These are phyloP conservation scores for Fomitopsis schrenkii DNA, from an alignment of 1,284 basidiomycete species.

Conservation along the genomic window DNA sequence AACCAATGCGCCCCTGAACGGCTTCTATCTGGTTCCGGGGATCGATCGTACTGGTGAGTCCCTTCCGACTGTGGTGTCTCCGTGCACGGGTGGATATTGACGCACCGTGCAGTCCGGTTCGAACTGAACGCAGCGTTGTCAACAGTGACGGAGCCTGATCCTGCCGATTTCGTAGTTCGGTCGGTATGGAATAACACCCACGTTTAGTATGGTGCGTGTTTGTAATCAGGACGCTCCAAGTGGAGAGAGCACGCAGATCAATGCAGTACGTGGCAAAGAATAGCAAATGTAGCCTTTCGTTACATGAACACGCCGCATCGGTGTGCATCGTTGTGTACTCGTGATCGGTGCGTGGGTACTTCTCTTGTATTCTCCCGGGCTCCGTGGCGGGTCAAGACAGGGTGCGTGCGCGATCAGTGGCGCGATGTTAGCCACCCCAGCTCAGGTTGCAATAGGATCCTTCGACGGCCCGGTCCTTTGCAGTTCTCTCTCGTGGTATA, in stretches of 20 bases:
- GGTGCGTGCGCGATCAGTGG: too few relatives aligned
- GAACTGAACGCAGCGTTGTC: slow-evolving; percentile 36
- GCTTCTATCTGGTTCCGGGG: slow-evolving; percentile 47
- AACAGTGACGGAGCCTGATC: slow-evolving; percentile 31
- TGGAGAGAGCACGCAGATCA: background rate
- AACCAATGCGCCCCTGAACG: slow-evolving; percentile 42
- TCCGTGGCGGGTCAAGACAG: too few relatives aligned
- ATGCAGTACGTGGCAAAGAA: background rate
- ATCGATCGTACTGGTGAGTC: slow-evolving; percentile 43
- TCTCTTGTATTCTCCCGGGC: too few relatives aligned
- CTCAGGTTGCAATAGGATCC: too few relatives aligned
- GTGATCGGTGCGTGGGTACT: too few relatives aligned
- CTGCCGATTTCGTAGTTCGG: slow-evolving; percentile 46
- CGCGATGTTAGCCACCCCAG: too few relatives aligned
- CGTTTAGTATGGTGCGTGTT: slow-evolving; percentile 4
- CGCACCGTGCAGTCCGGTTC: slow-evolving; percentile 38
- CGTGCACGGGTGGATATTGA: background rate
- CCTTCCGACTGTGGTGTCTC: background rate
- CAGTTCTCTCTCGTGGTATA: too few relatives aligned
- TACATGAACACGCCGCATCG: too few relatives aligned
- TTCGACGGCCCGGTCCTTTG: too few relatives aligned
- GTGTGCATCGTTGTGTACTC: too few relatives aligned
- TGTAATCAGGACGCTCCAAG: background rate
- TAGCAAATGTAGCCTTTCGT: too few relatives aligned
- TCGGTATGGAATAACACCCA: slow-evolving; percentile 59